These are phyloP conservation scores for Collybiopsis luxurians DNA, from an alignment of 768 basidiomycete genomes.

Conservation along the genomic window DNA sequence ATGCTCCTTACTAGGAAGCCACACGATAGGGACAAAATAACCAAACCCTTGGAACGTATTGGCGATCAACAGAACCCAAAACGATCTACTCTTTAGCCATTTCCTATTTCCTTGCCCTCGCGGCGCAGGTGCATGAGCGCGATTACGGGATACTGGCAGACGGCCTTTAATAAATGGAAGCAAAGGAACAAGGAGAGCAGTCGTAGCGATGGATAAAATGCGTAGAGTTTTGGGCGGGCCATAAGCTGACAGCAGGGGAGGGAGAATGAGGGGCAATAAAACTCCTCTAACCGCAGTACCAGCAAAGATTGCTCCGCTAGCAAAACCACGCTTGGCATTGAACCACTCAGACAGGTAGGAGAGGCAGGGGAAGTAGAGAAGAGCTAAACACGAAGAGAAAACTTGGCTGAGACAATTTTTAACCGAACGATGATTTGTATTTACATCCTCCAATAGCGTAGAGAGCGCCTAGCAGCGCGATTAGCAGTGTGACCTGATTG, in stretches of 20 bases:
- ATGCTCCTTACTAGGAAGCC: conserved; percentile 22
- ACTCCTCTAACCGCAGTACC: conserved; percentile 26
- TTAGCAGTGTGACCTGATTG: conserved; percentile 18
- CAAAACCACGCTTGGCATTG: conserved; percentile 23
- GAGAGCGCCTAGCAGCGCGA: conserved; percentile 25
- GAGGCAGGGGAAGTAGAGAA: conserved; percentile 25
- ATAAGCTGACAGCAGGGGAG: conserved; percentile 19
- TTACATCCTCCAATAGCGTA: conserved; percentile 27
- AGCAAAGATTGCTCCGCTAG: conserved; percentile 29
- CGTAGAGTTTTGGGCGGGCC: conserved; percentile 22
- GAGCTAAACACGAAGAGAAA: not conserved
- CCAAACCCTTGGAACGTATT: conserved; percentile 25
- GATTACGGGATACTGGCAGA: conserved; percentile 15
- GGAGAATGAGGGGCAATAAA: conserved; percentile 23
- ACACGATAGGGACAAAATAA: conserved; percentile 24
- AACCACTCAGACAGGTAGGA: conserved; percentile 30
- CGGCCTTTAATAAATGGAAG: conserved; percentile 25
- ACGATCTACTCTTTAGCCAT: conserved; percentile 19
- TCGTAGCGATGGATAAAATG: conserved; percentile 20
- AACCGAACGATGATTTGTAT: too few species aligned
- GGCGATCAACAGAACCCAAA: conserved; percentile 21
- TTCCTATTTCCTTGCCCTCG: conserved; percentile 7
- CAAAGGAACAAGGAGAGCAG: conserved; percentile 17
- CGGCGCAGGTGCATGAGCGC: conserved; percentile 16
- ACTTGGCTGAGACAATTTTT: too few species aligned